These are phyloP conservation scores for Plasmodium sp. DNA, from an alignment of 169 alveolate species.

Conservation along the genomic window DNA sequence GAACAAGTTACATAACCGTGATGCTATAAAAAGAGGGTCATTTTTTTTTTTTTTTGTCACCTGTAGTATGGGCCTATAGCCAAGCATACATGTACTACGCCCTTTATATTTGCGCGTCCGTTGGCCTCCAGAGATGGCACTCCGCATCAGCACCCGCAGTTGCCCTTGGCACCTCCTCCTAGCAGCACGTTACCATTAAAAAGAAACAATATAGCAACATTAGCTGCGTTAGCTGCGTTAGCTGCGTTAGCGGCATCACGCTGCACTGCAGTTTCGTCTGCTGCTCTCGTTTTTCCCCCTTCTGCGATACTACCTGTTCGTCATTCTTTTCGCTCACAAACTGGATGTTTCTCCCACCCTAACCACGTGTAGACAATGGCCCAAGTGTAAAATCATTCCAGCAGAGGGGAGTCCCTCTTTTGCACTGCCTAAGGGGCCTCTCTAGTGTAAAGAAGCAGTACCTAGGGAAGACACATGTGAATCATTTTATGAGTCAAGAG, in stretches of 20 bases:
- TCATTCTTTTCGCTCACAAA: not conserved
- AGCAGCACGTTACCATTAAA: conserved; percentile 1
- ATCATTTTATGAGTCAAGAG: not conserved
- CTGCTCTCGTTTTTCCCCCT: not conserved
- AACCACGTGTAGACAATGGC: not conserved
- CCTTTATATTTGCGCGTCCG: not conserved
- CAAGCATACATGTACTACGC: not conserved
- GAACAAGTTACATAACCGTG: not conserved
- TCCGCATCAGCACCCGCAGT: not conserved
- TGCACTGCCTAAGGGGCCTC: not conserved
- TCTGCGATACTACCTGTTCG: not conserved
- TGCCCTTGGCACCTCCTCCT: not conserved
- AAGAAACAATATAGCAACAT: not conserved
- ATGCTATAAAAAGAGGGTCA: not conserved
- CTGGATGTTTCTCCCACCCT: not conserved
- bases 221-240: not conserved
- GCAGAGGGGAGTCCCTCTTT: not conserved
- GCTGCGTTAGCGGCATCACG: not conserved
- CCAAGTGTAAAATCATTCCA: not conserved
- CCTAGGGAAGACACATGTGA: not conserved
- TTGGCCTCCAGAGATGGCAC: conserved; percentile 1
- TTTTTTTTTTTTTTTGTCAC: not conserved
- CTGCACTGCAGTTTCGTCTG: not conserved
- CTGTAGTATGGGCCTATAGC: not conserved
- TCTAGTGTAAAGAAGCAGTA: not conserved